Base-by-base conservation (phyloP, 2,329 filamentous ascomycete species). In the Aspergillus sp. region DNA sequence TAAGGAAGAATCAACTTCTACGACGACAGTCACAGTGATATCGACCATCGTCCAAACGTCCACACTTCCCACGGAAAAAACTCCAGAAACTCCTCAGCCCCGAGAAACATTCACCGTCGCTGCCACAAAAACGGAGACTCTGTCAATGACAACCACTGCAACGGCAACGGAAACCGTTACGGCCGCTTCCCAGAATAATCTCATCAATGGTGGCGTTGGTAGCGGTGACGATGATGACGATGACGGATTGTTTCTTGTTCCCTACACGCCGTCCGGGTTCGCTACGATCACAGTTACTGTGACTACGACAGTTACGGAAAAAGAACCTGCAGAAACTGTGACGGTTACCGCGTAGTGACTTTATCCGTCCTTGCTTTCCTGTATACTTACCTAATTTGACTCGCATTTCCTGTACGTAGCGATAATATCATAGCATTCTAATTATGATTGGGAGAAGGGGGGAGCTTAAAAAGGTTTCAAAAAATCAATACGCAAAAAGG, bases 221-320 rank as follows among this genome's bases (percentile, higher is more conserved):
- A 22, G 17, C 9, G 24, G 40, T 6, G 8, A 46, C 37, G 39
- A 51, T 7, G 15, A 41, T 11, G 50, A 39, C 17, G 51, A 46
- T 65, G 12, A 47, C 24, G 19, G 46, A 20, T 20, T 20, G 20
- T 20, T 20, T 20, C 20, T 66, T 5, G 50, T 60, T 7, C 63
- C 62, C 7, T 19, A 65, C 39, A 64, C 61, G 3, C 65, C 56
- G 1, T 12, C 55, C 33, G 62, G 58, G 4, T 47, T 62, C 17
- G 52, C 42, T 24, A 59, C 62, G 6, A 49, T 62, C 15, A 64
- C 64, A 4, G 33, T 67, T 20, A 65, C 62, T 2, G 55, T 56
- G 5, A 65, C 60, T 17, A 47, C 58, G 20, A 60, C 42, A 0
- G 53, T 55, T 8, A 65, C 59, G 6, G 53, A 56, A n/a, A 60